Percentiles rank a stretch among this genome's conserved stretches.
Conservation (phyloP, 2,329 filamentous ascomycete species). For the Sporothrix protearum region DNA sequence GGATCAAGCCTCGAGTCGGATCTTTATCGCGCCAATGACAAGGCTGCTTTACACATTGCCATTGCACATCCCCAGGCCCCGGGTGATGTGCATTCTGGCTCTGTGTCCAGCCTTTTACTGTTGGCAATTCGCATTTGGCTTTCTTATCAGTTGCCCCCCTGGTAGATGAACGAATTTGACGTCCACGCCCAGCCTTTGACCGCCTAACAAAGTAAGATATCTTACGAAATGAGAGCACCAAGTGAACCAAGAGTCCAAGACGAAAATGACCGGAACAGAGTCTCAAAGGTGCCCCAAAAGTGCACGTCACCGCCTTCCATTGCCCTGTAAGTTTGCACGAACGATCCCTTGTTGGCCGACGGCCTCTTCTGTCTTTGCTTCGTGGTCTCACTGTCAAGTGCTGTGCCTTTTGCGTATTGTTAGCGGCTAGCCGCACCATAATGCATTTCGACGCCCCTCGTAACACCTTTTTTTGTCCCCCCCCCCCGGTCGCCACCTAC, state of each 20-base stretch:
- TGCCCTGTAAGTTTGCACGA: background rate
- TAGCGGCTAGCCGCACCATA: background rate
- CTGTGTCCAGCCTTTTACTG: slow-evolving; percentile 15
- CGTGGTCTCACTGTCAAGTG: background rate
- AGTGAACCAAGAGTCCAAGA: background rate
- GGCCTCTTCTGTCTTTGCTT: background rate
- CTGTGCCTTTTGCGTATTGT: too few relatives aligned
- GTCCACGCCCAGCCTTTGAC: background rate
- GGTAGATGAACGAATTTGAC: background rate
- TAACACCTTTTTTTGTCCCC: background rate
- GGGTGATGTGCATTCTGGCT: background rate
- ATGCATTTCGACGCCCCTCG: background rate
- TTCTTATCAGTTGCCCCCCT: slow-evolving; percentile 19
- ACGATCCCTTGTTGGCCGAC: background rate
- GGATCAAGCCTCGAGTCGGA: background rate
- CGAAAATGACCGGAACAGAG: background rate
- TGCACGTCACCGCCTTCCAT: background rate
- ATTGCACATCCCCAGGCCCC: slow-evolving; percentile 15
- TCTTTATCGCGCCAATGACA: slow-evolving; percentile 21
- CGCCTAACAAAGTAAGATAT: background rate
- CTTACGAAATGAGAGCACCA: background rate
- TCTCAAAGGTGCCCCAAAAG: background rate
- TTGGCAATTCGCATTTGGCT: too few relatives aligned
- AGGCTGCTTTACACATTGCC: slow-evolving; percentile 20
- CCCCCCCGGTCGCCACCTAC: background rate